Base-by-base conservation (phyloP, 495 filamentous ascomycete species). In the Trichoderma virens region DNA sequence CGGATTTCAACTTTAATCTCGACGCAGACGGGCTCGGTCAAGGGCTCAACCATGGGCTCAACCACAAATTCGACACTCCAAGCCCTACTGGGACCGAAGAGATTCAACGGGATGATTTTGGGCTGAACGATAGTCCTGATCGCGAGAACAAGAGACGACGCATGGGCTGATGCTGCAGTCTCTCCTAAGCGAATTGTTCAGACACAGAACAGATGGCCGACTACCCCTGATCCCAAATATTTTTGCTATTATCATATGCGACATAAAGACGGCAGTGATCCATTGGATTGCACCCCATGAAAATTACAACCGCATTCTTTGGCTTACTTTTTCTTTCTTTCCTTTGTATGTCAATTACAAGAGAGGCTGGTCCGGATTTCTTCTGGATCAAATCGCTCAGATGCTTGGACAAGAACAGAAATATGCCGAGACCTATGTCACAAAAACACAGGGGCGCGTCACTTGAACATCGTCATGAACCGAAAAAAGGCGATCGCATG, bases 81-180 rank as follows among this genome's bases (percentile, higher is more conserved):
- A 81, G 78, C 61, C 73, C 77, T 28, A 73, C 75, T n/a, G 76
- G 69, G 1, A 80, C 78, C 2, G 79, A 82, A 68, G 79, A 81
- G 69, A 77, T 80, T 39, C 27, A 68, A 0, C 67, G 76, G 60
- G 67, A 74, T 27, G 78, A 77, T 34, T 43, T 72, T 3, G 23
- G 20, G 6, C 14, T 69, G 16, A 70, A 68, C 20, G 70, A 72
- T 14, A 80, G 75, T 45, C 76, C 78, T 0, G 70, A 70, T 62
- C 70, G 76, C 47, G 75, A 70, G 51, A 23, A 69, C 1, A 80
- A 80, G 70, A 68, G 78, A 25, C 70, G 77, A 54, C 67, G 78
- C 35, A 74, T 70, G 68, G 65, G 51, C 16, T 56, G 51, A 56
- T 51, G 45, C 38, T 41, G 43, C 18, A 25, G 18, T 0, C 18